Evolutionary conservation across 495 filamentous ascomycete genomes (phyloP), one percentile per base, ranked within the genome.

Genomic region (Penicillium pancosmium): DNA sequence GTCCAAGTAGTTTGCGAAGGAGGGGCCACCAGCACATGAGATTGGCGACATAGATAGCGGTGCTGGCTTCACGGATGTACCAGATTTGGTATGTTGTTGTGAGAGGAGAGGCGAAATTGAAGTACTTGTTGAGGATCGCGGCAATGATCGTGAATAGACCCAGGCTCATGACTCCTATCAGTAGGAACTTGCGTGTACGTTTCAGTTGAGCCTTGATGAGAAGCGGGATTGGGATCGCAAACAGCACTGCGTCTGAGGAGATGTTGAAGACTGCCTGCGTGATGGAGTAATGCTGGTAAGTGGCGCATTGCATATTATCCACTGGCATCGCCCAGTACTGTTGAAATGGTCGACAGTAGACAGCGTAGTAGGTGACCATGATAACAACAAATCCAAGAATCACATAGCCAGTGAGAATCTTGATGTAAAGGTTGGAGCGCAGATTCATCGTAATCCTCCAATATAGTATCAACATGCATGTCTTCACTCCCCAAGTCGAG

Each of bases 251-350:
- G 57, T 90, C 86, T 2, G 86, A 88, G 8, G 83, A 81, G 55
- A 89, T 82, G 60, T 89, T 88, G 73, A 88, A 83, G 15, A 85
- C 84, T 18, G 85, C 82, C 56, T 86, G 84, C 6, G 80, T 86
- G 56, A 89, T 88, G 0, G 86, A 79, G 65, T 88, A 86, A 60
- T 82, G 64, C 57, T 69, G 62, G 52, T 68, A 72, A 25, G 73
- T 78, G 19, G 66, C 66, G 59, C 68, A 75, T 23, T 74, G 70
- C 65, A 72, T 61, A 49, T 75, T 60, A 9, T 64, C 18, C 33
- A 73, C 68, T 0, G 80, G 80, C 55, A 82, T 82, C 3, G 80
- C 78, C 83, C 83, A 88, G 62, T 88, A 88, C 52, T 86, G 67
- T 13, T 64, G 65, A 56, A 90, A 86, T 3, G 86, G 86, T 34